Conservation (phyloP, 192 early-diverging fungal genomes). For the Gorgonomyces haynaldii region DNA sequence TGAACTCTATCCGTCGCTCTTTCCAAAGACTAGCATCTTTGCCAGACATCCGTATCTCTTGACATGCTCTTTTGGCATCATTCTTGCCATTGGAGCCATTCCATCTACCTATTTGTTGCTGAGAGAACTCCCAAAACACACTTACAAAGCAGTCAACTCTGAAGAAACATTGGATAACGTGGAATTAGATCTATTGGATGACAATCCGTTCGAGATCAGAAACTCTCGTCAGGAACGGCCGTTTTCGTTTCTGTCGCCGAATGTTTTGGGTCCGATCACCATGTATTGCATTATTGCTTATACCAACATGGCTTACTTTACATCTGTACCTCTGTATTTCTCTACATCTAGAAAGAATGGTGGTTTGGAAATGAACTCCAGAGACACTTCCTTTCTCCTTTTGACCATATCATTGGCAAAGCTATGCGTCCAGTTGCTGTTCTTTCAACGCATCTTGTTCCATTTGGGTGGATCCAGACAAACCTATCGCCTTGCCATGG, state of each 20-base stretch:
- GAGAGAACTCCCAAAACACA: too few species aligned
- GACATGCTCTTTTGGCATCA: constrained; percentile 55
- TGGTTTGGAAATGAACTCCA: constrained; percentile 17
- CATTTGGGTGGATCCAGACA: constrained; percentile 2
- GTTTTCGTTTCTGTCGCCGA: neutral
- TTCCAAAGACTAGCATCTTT: constrained; percentile 48
- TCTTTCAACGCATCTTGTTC: constrained; percentile 10
- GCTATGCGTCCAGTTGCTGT: constrained; percentile 20
- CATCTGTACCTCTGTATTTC: constrained; percentile 29
- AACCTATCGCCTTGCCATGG: neutral
- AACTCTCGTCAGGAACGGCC: neutral
- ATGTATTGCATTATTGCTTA: constrained; percentile 33
- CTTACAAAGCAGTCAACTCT: too few species aligned
- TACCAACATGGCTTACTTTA: constrained; percentile 23
- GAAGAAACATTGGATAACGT: too few species aligned
- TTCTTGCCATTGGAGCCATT: constrained; percentile 15
- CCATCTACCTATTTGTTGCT: too few species aligned
- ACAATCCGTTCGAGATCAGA: neutral
- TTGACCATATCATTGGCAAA: constrained; percentile 20
- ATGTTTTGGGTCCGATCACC: neutral
- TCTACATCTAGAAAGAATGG: constrained; percentile 12
- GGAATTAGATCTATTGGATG: neutral
- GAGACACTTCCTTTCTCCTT: constrained; percentile 13
- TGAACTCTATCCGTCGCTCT: constrained; percentile 47
- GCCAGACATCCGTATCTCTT: constrained; percentile 59